phyloP scores from a whole-genome alignment of 352 stramenopile species.

The Globisporangium splendens region DNA sequence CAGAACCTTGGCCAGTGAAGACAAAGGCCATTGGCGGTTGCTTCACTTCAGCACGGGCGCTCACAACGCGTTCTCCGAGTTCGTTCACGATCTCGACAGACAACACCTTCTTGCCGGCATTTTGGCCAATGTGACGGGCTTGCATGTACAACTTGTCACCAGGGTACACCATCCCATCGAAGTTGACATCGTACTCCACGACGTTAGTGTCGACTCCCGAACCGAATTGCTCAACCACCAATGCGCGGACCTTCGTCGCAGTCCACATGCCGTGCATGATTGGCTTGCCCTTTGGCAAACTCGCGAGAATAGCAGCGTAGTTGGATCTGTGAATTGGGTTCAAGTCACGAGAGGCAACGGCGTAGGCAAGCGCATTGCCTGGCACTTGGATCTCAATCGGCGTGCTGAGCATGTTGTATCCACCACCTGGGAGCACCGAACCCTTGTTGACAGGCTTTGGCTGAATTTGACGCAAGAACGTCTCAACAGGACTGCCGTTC shows the following conservation, averaged over 20 bases:
- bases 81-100: slow-evolving; percentile 75
- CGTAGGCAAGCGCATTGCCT: slow-evolving; percentile 58
- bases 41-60: slow-evolving; percentile 61
- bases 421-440: slow-evolving; percentile 45
- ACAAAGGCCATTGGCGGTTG: slow-evolving; percentile 73
- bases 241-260: slow-evolving; percentile 74
- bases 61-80: slow-evolving; percentile 71
- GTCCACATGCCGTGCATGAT: slow-evolving; percentile 91
- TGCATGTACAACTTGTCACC: slow-evolving; percentile 80
- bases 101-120: slow-evolving; percentile 61
- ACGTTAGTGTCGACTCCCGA: slow-evolving; percentile 62
- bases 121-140: slow-evolving; percentile 62
- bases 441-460: slow-evolving; percentile 14
- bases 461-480: slow-evolving; percentile 36
- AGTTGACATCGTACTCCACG: slow-evolving; percentile 67
- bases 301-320: slow-evolving; percentile 69
- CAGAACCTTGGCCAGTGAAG: slow-evolving; percentile 86
- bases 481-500: slow-evolving; percentile 46
- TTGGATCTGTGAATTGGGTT: slow-evolving; percentile 86
- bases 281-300: slow-evolving; percentile 64
- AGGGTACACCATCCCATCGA: slow-evolving; percentile 88
- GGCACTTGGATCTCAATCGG: slow-evolving; percentile 70
- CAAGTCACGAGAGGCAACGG: slow-evolving; percentile 75
- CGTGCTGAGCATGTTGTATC: slow-evolving; percentile 64
- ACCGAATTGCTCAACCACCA: slow-evolving; percentile 55